Conservation (phyloP, 202 grass and related monocot genomes). For the Musa balbisiana region DNA sequence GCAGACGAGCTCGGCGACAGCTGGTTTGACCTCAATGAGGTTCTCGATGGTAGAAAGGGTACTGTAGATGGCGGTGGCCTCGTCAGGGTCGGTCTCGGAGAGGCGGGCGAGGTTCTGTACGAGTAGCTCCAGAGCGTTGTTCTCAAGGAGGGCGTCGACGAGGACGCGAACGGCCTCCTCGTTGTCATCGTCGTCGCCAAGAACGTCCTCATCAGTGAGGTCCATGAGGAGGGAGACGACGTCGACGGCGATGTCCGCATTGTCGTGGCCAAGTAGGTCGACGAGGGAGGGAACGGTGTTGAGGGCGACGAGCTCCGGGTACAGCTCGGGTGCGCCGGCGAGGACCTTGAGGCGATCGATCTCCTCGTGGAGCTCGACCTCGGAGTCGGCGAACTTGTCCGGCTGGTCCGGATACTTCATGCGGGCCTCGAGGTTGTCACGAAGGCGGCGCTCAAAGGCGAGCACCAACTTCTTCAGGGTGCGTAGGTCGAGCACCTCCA, state of each 20-base stretch:
- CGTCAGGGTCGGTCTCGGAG: constrained; percentile 65
- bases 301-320: constrained; percentile 64
- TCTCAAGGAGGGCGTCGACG: constrained; percentile 59
- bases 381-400: constrained; percentile 69
- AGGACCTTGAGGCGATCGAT: constrained; percentile 69
- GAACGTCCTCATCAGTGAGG: constrained; percentile 76
- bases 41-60: constrained; percentile 84
- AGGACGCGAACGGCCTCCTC: constrained; percentile 44
- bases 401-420: constrained; percentile 90
- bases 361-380: constrained; percentile 79
- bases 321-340: constrained; percentile 74
- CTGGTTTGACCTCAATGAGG: constrained; percentile 67
- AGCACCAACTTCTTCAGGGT: constrained; percentile 72
- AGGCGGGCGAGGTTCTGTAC: constrained; percentile 79
- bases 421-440: constrained; percentile 91
- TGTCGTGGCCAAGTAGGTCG: constrained; percentile 73
- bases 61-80: constrained; percentile 66
- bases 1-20: constrained; percentile 70
- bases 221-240: constrained; percentile 73
- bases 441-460: constrained; percentile 76
- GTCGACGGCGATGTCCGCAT: constrained; percentile 67
- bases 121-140: constrained; percentile 79
- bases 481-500: constrained; percentile 78
- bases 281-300: constrained; percentile 63
- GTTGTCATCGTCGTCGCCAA: constrained; percentile 55